Base-by-base conservation (phyloP, 768 basidiomycete species). In the Lyophyllum atratum region DNA sequence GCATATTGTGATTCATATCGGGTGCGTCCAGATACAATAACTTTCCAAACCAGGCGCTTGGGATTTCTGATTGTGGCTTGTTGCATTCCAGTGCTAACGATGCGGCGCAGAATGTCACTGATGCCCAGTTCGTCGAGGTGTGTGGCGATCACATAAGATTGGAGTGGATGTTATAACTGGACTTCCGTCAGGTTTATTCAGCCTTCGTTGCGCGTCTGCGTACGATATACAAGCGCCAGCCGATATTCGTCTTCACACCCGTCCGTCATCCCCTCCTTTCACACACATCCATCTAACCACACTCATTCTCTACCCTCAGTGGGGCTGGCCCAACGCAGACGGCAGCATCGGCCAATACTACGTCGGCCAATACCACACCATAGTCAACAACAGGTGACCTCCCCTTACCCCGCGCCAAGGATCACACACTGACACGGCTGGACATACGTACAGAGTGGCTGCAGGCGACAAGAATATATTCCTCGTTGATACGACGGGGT, bases 1-100 rank as follows among this genome's bases (percentile, higher is more conserved):
- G 2, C 81, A 84, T 56, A 64, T 85, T 52, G 76, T 85, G 2
- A 79, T 84, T n/a, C 80, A 84, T 61, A 82, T 85, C 49, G 81
- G 48, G 48, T 49, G 21, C 12, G 34, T 37, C 29, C 29, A n/a
- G n/a, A n/a, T n/a, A n/a, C n/a, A n/a, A n/a, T n/a, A n/a, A n/a
- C n/a, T n/a, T n/a, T n/a, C n/a, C n/a, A n/a, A n/a, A n/a, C n/a
- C n/a, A n/a, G n/a, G n/a, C n/a, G n/a, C n/a, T n/a, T n/a, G n/a
- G n/a, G n/a, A n/a, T n/a, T n/a, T n/a, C n/a, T n/a, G n/a, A n/a
- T n/a, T n/a, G 25, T 47, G 6, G n/a, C n/a, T n/a, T n/a, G n/a
- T n/a, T n/a, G n/a, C n/a, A n/a, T 21, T 26, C 15, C 46, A 83
- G 81, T 5, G 83, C 85, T 14, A 85, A 85, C 65, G 83, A 85